phyloP scores from a whole-genome alignment of 2,329 filamentous ascomycete species.

The Trichoderma guizhouense region DNA sequence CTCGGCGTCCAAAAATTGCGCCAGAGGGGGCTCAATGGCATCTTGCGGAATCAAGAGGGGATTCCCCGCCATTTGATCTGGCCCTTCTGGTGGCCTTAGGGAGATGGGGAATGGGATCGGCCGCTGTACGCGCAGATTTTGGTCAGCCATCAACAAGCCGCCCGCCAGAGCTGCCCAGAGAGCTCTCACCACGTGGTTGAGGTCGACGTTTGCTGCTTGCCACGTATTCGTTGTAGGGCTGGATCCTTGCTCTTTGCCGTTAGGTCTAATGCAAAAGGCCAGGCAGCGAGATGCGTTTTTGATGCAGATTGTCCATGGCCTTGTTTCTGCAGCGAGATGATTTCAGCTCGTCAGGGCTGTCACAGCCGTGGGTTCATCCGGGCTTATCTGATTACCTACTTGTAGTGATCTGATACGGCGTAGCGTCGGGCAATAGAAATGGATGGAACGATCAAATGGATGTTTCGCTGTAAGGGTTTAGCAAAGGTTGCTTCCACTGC shows the following conservation, averaged over 20 bases:
- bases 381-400: not conserved
- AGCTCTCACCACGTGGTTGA: slow-evolving; percentile 10
- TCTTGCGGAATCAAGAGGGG: slow-evolving; percentile 9
- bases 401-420: not conserved
- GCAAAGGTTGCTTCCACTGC: not conserved
- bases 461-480: not conserved
- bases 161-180: not conserved
- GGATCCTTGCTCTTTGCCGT: not conserved
- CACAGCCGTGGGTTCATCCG: not conserved
- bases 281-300: not conserved
- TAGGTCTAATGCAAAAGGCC: not conserved
- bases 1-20: not conserved
- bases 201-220: slow-evolving; percentile 1
- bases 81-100: not conserved
- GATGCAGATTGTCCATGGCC: not conserved
- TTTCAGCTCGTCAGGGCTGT: not conserved
- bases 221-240: slow-evolving; percentile 12
- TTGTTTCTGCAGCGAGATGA: not conserved
- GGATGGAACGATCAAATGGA: not conserved
- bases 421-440: not conserved
- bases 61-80: not conserved
- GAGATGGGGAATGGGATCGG: not conserved
- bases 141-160: not conserved
- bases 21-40: slow-evolving; percentile 4
- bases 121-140: not conserved